A percentile compares a stretch with the other conserved stretches of the same genome.
phyloP scores from a whole-genome alignment of 495 filamentous ascomycete species.

The Diplogelasinospora grovesii region DNA sequence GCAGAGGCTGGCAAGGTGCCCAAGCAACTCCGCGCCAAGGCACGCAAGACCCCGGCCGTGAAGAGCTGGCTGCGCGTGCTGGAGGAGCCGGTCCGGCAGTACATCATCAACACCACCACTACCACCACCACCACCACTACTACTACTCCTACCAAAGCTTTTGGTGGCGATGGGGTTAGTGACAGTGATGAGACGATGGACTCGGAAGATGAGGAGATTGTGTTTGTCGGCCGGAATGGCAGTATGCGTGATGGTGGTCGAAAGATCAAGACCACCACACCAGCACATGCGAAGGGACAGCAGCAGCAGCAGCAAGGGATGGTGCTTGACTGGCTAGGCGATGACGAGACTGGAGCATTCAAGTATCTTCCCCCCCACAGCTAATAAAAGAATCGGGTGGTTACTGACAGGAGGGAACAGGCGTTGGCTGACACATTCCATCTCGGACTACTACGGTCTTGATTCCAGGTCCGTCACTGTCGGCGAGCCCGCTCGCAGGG shows the following conservation, averaged over 20 bases:
- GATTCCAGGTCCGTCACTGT: conserved; percentile 75
- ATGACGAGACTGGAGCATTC: conserved; percentile 71
- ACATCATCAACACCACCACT: conserved; percentile 34
- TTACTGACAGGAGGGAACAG: too few relatives aligned
- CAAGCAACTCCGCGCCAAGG: conserved; percentile 48
- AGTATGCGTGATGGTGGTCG: conserved; percentile 56
- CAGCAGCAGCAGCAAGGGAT: conserved; percentile 58
- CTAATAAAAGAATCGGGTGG: too few relatives aligned
- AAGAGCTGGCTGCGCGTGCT: conserved; percentile 40
- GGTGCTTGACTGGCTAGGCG: conserved; percentile 68
- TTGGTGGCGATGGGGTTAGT: conserved; percentile 29
- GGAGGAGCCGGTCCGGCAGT: conserved; percentile 42
- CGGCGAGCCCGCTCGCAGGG: conserved; percentile 66
- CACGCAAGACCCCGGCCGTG: conserved; percentile 42
- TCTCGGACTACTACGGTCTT: conserved; percentile 89
- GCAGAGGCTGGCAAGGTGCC: conserved; percentile 45
- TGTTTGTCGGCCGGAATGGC: conserved; percentile 79
- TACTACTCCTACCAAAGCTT: too few relatives aligned
- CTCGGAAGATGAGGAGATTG: conserved; percentile 81
- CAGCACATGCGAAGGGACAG: conserved; percentile 57
- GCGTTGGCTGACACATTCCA: conserved; percentile 89
- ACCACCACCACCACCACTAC: too few relatives aligned
- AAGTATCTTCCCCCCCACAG: conserved; percentile 50
- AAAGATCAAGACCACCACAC: conserved; percentile 33
- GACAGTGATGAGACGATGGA: conserved; percentile 46